Base-by-base conservation (phyloP, 192 early-diverging fungal species). In the Spizellomyces sp. region DNA sequence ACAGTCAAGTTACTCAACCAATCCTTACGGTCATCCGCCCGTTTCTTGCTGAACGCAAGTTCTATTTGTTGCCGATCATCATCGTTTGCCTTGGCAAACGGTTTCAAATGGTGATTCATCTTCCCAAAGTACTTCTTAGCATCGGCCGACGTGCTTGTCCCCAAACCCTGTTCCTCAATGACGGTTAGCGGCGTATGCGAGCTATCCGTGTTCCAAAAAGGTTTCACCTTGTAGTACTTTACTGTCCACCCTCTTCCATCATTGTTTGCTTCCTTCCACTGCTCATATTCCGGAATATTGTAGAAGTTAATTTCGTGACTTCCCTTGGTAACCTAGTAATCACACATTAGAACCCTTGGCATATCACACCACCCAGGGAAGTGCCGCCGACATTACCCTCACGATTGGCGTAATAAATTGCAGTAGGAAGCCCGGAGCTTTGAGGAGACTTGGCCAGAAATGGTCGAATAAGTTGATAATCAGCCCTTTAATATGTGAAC, bases 341-440 rank as follows among this genome's bases (percentile, higher is more conserved):
- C 14, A 46, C 63, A 10, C 10, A 50, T 58, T 17, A 68, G 19
- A 8, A 3, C 27, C 14, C 1, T 1, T 2, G 63, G n/a, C 9
- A 9, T 47, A 48, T 6, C 27, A 8, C 42, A 19, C 8, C 19
- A 27, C 19, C 66, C 19, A 67, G 15, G 22, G 36, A 14, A 10
- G 59, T 36, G 21, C 71, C 27, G 68, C 27, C 3, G 27, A 27
- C 8, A 77, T 74, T 60, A 86, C 92, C 75, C 88, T 87, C 68
- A 96, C 89, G 65, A 96, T 93, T 8, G 95, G 95, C 10, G 95
- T 96, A 64, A 96, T 92, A 66, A 96, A 95, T 75, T 96, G 91
- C 47, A 88, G 80, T 60, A 96, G 61, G 75, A 96, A 96, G 0
- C 90, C 92, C 17, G 90, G 83, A 22, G 89, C 87, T 67, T 91